Evolutionary conservation across 2,329 filamentous ascomycete genomes (phyloP).

Genomic region (Didymellaceae sp.): DNA sequence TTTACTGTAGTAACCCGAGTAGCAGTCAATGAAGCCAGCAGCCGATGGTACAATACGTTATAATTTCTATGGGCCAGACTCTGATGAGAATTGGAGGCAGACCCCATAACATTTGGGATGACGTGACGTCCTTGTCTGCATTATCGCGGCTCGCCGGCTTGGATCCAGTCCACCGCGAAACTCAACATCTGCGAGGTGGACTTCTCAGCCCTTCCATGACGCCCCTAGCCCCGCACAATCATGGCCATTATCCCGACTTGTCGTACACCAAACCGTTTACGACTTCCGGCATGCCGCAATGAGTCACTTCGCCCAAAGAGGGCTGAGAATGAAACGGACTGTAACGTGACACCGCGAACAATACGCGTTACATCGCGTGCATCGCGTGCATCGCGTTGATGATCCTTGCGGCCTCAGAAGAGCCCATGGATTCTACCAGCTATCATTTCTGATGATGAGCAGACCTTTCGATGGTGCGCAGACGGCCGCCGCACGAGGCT

Average conservation of each 20-base stretch:
- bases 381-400: constrained; percentile 15
- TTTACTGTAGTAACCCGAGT: too few species aligned
- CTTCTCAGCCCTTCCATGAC: constrained; percentile 3
- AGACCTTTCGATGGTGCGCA: not conserved
- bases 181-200: constrained; percentile 6
- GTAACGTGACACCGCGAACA: constrained; percentile 20
- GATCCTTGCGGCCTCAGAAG: constrained; percentile 1
- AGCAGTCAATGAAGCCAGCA: too few species aligned
- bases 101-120: too few species aligned
- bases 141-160: too few species aligned
- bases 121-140: too few species aligned
- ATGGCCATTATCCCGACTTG: not conserved
- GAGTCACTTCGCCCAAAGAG: constrained; percentile 12
- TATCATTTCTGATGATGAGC: not conserved
- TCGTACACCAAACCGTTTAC: constrained; percentile 10
- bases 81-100: too few species aligned
- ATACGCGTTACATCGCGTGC: constrained; percentile 18
- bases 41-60: too few species aligned
- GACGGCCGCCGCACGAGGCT: not conserved
- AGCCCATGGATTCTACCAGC: not conserved
- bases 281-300: constrained; percentile 8
- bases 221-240: constrained; percentile 8
- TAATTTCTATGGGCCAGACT: too few species aligned
- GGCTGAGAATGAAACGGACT: constrained; percentile 1
- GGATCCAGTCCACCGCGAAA: not conserved